These are phyloP conservation scores for Stephanodiscus triporus DNA, from an alignment of 108 stramenopile species.

Conservation along the genomic window DNA sequence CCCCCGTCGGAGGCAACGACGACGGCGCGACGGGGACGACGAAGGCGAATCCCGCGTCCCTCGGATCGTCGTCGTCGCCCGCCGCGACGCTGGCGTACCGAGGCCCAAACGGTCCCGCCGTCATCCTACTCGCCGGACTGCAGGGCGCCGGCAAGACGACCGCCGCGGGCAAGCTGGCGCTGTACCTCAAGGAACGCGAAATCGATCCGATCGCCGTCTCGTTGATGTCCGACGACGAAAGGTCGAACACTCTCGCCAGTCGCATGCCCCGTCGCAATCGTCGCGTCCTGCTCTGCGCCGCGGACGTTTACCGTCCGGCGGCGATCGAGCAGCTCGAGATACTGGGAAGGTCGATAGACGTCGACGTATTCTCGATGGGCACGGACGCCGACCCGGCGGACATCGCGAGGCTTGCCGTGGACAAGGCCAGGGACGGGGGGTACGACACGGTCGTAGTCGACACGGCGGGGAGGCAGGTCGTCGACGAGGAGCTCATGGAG, in stretches of 20 bases:
- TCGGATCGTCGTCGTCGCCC: too few species aligned
- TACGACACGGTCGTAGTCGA: constrained; percentile 95
- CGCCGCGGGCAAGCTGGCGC: constrained; percentile 91
- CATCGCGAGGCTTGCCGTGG: constrained; percentile 80
- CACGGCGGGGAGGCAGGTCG: constrained; percentile 97
- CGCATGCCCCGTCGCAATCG: constrained; percentile 73
- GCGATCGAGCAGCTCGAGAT: constrained; percentile 93
- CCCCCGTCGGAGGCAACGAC: constrained; percentile 13
- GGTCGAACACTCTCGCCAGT: constrained; percentile 46
- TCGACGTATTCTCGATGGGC: constrained; percentile 83
- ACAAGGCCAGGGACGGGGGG: constrained; percentile 78
- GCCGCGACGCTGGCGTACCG: constrained; percentile 66
- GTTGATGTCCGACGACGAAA: constrained; percentile 56
- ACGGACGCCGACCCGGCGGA: constrained; percentile 88
- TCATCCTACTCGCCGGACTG: constrained; percentile 92
- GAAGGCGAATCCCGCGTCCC: constrained; percentile 1
- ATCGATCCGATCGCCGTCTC: constrained; percentile 64
- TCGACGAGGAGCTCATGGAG: constrained; percentile 90
- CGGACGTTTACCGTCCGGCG: constrained; percentile 96
- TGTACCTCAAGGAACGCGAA: constrained; percentile 85
- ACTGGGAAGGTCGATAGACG: constrained; percentile 81
- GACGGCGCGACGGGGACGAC: constrained; percentile 11
- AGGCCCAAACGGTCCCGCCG: constrained; percentile 60
- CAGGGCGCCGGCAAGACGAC: constrained; percentile 98
- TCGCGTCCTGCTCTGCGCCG: constrained; percentile 90